Evolutionary conservation across 1,139 yeast genomes (phyloP), one percentile per base, ranked within the genome.

Genomic region (Nadsonia starkeyi-henricii): DNA sequence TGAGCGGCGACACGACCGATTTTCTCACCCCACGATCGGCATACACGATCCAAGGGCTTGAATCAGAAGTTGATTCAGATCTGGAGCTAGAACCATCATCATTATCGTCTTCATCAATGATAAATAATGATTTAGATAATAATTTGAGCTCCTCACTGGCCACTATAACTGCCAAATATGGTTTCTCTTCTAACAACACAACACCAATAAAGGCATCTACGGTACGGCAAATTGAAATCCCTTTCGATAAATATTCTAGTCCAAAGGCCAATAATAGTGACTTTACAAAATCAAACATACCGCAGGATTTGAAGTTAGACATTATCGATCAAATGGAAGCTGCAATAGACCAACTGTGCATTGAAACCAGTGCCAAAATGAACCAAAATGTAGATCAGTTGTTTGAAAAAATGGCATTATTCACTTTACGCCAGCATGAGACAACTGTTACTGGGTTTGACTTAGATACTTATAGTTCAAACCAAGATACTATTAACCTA

Each of bases 351-450:
- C 17, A 33, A 33, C 39, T 33, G 39, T 33, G 39, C 12, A 8
- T 33, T 4, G 95, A 88, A 65, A 89, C 96, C 20, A 80, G 89
- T 70, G 96, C 96, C 20, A 88, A 88, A 67, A 95, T 85, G 63
- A 88, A 93, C 12, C 84, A 88, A 46, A 89, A 91, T 55, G 96
- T 91, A 42, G 96, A 89, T 60, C 79, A 83, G 60, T 98, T 97
- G 1, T 91, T 91, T 63, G 97, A 91, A 62, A 95, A 88, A 44
- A 85, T 91, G 59, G 96, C 96, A 13, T 33, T 33, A 15, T n/a
- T 33, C 17, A 33, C 39, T 9, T 15, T 33, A 15, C 17, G 39
- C 15, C 4, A 33, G 12, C 15, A 33, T 15, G 39, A 33, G 12
- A 33, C 15, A 7, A 33, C 39, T 12, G 17, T 33, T 4, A 33